A percentile compares a stretch with the other conserved stretches of the same genome.
These are phyloP conservation scores for Blastomyces emzantsi DNA, from an alignment of 2,329 filamentous ascomycete species.

Conservation along the genomic window DNA sequence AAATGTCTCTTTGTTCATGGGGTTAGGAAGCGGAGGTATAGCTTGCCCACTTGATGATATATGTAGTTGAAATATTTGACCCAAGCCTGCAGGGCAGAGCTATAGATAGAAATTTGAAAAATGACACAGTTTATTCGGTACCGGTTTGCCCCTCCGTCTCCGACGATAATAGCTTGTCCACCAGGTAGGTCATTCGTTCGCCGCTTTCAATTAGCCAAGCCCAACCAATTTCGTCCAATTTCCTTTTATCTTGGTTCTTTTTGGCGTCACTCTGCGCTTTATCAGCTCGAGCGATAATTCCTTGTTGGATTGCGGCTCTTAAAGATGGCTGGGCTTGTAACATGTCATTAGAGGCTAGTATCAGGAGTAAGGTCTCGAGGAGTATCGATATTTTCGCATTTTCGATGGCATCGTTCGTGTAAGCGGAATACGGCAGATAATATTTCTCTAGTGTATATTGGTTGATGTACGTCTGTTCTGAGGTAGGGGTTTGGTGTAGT, in stretches of 20 bases:
- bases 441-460: slow-evolving; percentile 47
- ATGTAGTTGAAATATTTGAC: not conserved
- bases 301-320: slow-evolving; percentile 41
- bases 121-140: not conserved
- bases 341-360: slow-evolving; percentile 36
- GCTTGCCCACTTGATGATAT: not conserved
- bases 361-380: slow-evolving; percentile 55
- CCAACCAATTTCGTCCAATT: slow-evolving; percentile 31
- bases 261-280: slow-evolving; percentile 39
- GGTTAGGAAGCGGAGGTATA: not conserved
- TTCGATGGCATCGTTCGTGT: slow-evolving; percentile 51
- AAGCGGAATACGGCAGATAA: slow-evolving; percentile 59
- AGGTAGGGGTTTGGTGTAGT: slow-evolving; percentile 34
- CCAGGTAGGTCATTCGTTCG: slow-evolving; percentile 30
- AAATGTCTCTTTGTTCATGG: not conserved
- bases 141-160: not conserved
- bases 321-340: slow-evolving; percentile 31
- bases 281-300: slow-evolving; percentile 43
- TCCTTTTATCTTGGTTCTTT: slow-evolving; percentile 34
- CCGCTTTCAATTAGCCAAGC: slow-evolving; percentile 35
- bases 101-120: not conserved
- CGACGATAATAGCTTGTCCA: slow-evolving; percentile 21
- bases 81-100: not conserved
- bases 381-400: slow-evolving; percentile 65
- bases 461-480: slow-evolving; percentile 38